A percentile compares a stretch with the other conserved stretches of the same genome.
These are phyloP conservation scores for Huntiella omanensis DNA, from an alignment of 2,329 filamentous ascomycete species.

Conservation along the genomic window DNA sequence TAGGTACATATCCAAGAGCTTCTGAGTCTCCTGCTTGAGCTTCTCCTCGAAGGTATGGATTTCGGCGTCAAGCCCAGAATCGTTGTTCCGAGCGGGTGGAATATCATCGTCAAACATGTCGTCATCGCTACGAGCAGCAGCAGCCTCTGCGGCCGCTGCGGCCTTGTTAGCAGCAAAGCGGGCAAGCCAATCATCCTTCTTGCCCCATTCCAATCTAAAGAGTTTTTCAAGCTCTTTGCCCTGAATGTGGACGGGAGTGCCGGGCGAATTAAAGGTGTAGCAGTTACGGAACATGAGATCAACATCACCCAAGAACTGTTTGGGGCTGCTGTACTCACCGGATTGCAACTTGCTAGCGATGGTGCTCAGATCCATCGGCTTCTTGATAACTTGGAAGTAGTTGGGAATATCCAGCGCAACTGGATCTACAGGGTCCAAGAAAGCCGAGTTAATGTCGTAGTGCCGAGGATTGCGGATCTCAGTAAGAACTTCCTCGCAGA, in stretches of 20 bases:
- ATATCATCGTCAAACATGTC: conserved; percentile 49
- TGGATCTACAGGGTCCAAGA: conserved; percentile 73
- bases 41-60: conserved; percentile 35
- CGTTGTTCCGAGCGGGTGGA: conserved; percentile 18
- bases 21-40: conserved; percentile 36
- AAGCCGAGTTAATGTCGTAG: conserved; percentile 47
- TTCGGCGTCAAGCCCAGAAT: conserved; percentile 23
- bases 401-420: conserved; percentile 85
- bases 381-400: conserved; percentile 87
- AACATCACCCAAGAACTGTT: conserved; percentile 73
- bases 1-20: conserved; percentile 35
- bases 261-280: conserved; percentile 65
- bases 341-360: conserved; percentile 57
- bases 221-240: conserved; percentile 56
- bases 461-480: conserved; percentile 65
- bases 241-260: conserved; percentile 52
- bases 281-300: conserved; percentile 77
- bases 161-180: conserved; percentile 41
- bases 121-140: conserved; percentile 49
- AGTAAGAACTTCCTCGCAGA: conserved; percentile 64
- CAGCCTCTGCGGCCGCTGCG: conserved; percentile 34
- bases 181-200: conserved; percentile 66
- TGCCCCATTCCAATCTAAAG: conserved; percentile 57
- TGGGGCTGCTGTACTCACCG: conserved; percentile 62
- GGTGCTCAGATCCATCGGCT: conserved; percentile 87